phyloP scores from a whole-genome alignment of 345 rosid species.

The rapeseed (Brassica napus) region DNA sequence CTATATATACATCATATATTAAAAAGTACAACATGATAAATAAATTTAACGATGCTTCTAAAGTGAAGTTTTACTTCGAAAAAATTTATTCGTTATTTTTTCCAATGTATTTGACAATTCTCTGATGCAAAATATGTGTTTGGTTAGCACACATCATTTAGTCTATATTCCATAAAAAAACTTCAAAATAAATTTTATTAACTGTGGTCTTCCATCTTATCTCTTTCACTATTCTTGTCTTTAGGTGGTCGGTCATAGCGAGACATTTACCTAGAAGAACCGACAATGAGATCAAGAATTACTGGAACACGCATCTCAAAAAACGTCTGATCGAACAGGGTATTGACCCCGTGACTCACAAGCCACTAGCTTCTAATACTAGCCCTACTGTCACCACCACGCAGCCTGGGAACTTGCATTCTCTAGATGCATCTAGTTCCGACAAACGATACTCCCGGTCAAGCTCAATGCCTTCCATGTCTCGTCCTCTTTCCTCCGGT shows the following conservation, averaged over 20 bases:
- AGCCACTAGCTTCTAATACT: slow-evolving; percentile 41
- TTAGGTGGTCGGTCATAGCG: slow-evolving; percentile 74
- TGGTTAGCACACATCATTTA: background rate
- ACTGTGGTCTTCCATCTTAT: background rate
- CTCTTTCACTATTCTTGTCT: background rate
- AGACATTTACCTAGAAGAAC: slow-evolving; percentile 66
- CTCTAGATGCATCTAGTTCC: slow-evolving; percentile 10
- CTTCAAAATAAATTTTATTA: background rate
- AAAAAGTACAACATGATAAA: background rate
- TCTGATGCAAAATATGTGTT: background rate
- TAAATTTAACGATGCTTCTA: background rate
- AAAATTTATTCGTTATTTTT: no score
- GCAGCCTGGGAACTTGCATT: background rate
- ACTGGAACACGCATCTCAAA: slow-evolving; percentile 71
- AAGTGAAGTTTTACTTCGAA: no score
- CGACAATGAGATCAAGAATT: slow-evolving; percentile 70
- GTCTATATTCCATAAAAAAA: background rate
- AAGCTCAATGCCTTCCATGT: slow-evolving; percentile 30
- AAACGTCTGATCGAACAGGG: slow-evolving; percentile 76
- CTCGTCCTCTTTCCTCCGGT: background rate
- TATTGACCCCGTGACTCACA: slow-evolving; percentile 71
- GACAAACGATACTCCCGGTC: slow-evolving; percentile 22
- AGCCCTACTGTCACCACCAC: slow-evolving; percentile 3
- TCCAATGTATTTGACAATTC: no score
- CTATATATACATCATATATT: background rate